A percentile compares a stretch with the other conserved stretches of the same genome.
phyloP scores from a whole-genome alignment of 164 flowering plant species.

The Nelumbo lutea region DNA sequence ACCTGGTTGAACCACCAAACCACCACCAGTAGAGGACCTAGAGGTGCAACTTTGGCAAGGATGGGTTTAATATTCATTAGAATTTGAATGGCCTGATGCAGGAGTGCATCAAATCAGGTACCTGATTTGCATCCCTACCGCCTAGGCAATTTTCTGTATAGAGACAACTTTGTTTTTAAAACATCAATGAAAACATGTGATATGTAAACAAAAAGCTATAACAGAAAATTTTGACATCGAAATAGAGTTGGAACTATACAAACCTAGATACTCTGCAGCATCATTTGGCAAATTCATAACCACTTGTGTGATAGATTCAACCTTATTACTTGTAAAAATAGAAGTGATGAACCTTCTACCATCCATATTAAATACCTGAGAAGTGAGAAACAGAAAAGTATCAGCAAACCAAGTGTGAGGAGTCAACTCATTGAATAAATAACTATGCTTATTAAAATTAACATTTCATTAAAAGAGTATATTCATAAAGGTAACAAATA shows the following conservation, averaged over 20 bases:
- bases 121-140: no score
- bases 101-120: no score
- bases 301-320: slow-evolving; percentile 66
- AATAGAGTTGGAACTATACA: slow-evolving; percentile 2
- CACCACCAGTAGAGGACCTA: no score
- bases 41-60: no score
- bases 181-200: not conserved
- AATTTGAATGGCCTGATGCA: no score
- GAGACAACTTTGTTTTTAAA: no score
- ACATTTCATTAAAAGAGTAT: no score
- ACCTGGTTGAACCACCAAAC: no score
- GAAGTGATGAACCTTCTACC: slow-evolving; percentile 85
- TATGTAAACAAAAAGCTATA: not conserved
- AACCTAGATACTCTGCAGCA: slow-evolving; percentile 83
- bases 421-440: no score
- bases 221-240: not conserved
- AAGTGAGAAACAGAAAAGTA: slow-evolving; percentile 6
- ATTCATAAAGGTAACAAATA: no score
- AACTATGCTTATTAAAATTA: no score
- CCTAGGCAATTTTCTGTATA: not conserved
- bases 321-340: slow-evolving; percentile 52
- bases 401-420: not conserved
- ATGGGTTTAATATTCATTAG: no score
- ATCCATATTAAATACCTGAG: slow-evolving; percentile 89
- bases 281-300: slow-evolving; percentile 94